Evolutionary conservation across 306 rosid genomes (phyloP).

Genomic region (Erythrophleum fordii): DNA sequence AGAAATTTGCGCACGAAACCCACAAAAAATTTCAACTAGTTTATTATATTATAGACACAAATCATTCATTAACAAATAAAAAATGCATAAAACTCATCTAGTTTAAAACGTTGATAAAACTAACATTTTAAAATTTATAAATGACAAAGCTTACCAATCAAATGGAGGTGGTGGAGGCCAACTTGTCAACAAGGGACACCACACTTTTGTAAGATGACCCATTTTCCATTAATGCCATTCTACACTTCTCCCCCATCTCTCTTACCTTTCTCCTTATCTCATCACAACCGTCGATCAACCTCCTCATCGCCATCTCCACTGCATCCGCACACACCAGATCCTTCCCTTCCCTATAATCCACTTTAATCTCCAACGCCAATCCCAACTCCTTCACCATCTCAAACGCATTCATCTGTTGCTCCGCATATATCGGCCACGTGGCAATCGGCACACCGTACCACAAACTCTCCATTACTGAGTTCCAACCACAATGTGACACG

Average conservation of each 20-base stretch:
- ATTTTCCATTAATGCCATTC: slow-evolving; percentile 35
- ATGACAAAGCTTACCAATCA: background rate
- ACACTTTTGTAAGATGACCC: slow-evolving; percentile 45
- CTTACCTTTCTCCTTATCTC: slow-evolving; percentile 49
- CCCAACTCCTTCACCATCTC: slow-evolving; percentile 66
- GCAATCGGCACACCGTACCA: slow-evolving; percentile 67
- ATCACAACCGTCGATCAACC: slow-evolving; percentile 40
- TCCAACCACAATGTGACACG: slow-evolving; percentile 76
- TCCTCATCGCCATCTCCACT: slow-evolving; percentile 43
- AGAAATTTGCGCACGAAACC: too few relatives aligned
- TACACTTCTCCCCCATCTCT: slow-evolving; percentile 44
- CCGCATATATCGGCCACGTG: slow-evolving; percentile 68
- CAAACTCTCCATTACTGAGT: slow-evolving; percentile 64
- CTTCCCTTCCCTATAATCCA: slow-evolving; percentile 54
- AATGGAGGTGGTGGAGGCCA: background rate
- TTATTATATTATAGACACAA: too few relatives aligned
- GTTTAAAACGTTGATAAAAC: too few relatives aligned
- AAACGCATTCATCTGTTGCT: slow-evolving; percentile 68
- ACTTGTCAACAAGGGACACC: slow-evolving; percentile 27
- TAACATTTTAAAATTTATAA: too few relatives aligned
- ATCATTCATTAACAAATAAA: too few relatives aligned
- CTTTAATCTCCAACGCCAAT: slow-evolving; percentile 56
- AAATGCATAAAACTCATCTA: too few relatives aligned
- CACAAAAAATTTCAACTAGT: too few relatives aligned
- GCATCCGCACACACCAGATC: slow-evolving; percentile 48